phyloP scores from a whole-genome alignment of 1,284 basidiomycete genomes.

The Neonothopanus nambi region DNA sequence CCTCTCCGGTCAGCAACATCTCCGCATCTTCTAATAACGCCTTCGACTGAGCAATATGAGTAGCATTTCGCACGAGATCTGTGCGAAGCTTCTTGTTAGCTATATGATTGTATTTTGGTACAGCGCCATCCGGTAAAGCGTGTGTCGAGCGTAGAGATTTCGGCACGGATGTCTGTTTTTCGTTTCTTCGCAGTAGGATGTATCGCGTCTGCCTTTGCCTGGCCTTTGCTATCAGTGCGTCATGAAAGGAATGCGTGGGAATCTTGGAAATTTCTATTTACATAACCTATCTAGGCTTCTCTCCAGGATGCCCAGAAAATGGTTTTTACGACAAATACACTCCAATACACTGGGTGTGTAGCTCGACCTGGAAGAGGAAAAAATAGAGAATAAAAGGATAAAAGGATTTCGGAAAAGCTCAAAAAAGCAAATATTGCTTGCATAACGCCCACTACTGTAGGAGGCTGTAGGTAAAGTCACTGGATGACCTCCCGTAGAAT shows the following conservation, averaged over 20 bases:
- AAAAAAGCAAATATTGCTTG: too few relatives aligned
- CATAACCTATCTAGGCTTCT: too few relatives aligned
- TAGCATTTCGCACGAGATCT: conserved; percentile 62
- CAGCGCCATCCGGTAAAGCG: conserved; percentile 29
- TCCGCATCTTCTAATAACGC: conserved; percentile 65
- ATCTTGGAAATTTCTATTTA: background rate
- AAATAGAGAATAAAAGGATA: too few relatives aligned
- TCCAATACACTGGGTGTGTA: too few relatives aligned
- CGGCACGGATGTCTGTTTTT: conserved; percentile 54
- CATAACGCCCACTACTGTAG: too few relatives aligned
- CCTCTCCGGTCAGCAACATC: conserved; percentile 59
- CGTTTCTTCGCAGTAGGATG: conserved; percentile 46
- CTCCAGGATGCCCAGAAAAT: too few relatives aligned
- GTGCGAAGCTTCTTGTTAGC: conserved; percentile 75
- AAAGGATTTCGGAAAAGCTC: too few relatives aligned
- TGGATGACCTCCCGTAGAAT: too few relatives aligned
- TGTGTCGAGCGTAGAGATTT: conserved; percentile 55
- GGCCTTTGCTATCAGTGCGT: conserved; percentile 73
- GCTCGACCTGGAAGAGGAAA: too few relatives aligned
- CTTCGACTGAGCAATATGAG: conserved; percentile 57
- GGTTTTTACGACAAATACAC: too few relatives aligned
- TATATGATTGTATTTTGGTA: conserved; percentile 58
- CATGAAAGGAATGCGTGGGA: conserved; percentile 38
- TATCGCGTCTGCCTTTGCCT: conserved; percentile 61
- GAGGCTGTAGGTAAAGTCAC: too few relatives aligned